Evolutionary conservation across 23 red algal species (phyloP), one percentile per base, ranked within the genome.

Genomic region (Gracilaria domingensis): DNA sequence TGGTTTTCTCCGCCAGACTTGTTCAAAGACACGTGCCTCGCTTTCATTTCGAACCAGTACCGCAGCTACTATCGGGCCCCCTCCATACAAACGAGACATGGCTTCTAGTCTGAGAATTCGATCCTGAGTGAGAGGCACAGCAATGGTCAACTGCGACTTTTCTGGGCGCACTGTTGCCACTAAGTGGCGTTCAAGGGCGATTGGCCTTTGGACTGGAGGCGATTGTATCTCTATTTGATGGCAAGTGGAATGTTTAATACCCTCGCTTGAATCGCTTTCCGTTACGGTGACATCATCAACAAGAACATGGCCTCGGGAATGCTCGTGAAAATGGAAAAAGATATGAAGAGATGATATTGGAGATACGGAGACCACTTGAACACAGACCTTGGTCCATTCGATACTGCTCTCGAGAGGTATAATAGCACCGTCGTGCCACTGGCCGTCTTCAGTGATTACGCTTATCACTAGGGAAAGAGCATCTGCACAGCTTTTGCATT

Each of bases 91-190:
- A 12, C 77, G 71, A 24, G 93, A 79, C 75, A 95, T 53, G 45
- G 75, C 49, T 60, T 89, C 93, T 2, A 95, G 84, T 54, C 93
- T 35, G 57, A 89, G 78, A 24, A 95, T 45, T 28, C 93, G 93
- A 44, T 95, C 93, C 1, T 84, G 30, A 23, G 84, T 95, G 21
- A 95, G 93, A 12, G 93, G 83, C 18, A 95, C 84, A 23, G 93
- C 93, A 39, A 95, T 49, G 18, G 74, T 95, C 64, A 95, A 82
- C 65, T 88, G 74, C 29, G 54, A 58, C 39, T 13, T 38, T 26
- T 57, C 24, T 64, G 91, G 91, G n/a, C 69, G 82, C 50, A 67
- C 55, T n/a, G 50, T 53, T 11, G 91, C 81, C 39, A 25, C 20
- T 49, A 91, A 24, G 24, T 82, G 88, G 21, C 74, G 36, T 8